Percentiles rank a stretch among this genome's conserved stretches.
These are phyloP conservation scores for Pseudocercospora pini-densiflorae DNA, from an alignment of 2,329 filamentous ascomycete genomes.

Conservation along the genomic window DNA sequence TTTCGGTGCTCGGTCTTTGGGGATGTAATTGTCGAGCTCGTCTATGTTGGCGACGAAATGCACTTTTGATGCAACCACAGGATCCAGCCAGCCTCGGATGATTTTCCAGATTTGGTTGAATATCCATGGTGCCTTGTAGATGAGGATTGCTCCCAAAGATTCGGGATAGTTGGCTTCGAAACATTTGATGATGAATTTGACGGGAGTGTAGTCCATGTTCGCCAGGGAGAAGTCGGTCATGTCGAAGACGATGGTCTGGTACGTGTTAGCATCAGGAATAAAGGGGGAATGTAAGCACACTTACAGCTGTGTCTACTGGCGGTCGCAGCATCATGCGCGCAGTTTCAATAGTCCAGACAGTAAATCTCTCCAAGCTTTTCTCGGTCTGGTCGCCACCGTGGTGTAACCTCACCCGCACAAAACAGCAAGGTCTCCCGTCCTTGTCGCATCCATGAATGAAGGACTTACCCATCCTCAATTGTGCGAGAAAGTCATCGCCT, in stretches of 20 bases:
- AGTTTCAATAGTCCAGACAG: slow-evolving; percentile 93
- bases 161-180: slow-evolving; percentile 99
- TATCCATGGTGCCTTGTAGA: slow-evolving; percentile 96
- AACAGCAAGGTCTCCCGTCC: slow-evolving; percentile 81
- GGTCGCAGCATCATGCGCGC: slow-evolving; percentile 79
- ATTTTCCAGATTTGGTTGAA: slow-evolving; percentile 99
- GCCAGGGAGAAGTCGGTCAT: slow-evolving; percentile 92
- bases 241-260: slow-evolving; percentile 87
- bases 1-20: slow-evolving; percentile 70
- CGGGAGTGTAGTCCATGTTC: slow-evolving; percentile 97
- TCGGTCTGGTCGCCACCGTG: slow-evolving; percentile 80
- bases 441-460: slow-evolving; percentile 89
- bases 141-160: slow-evolving; percentile 82
- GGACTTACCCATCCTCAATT: slow-evolving; percentile 89
- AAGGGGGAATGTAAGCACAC: slow-evolving; percentile 43
- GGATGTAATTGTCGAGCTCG: slow-evolving; percentile 79
- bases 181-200: slow-evolving; percentile 99
- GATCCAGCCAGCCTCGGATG: slow-evolving; percentile 94
- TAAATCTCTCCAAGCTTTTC: slow-evolving; percentile 82
- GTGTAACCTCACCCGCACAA: slow-evolving; percentile 83
- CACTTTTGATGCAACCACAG: slow-evolving; percentile 91
- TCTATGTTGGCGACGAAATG: slow-evolving; percentile 84
- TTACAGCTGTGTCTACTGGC: slow-evolving; percentile 88
- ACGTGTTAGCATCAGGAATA: neutral
- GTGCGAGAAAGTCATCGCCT: slow-evolving; percentile 77